Conservation (phyloP, 2,329 filamentous ascomycete genomes). For the Ophiocordyceps australis region DNA sequence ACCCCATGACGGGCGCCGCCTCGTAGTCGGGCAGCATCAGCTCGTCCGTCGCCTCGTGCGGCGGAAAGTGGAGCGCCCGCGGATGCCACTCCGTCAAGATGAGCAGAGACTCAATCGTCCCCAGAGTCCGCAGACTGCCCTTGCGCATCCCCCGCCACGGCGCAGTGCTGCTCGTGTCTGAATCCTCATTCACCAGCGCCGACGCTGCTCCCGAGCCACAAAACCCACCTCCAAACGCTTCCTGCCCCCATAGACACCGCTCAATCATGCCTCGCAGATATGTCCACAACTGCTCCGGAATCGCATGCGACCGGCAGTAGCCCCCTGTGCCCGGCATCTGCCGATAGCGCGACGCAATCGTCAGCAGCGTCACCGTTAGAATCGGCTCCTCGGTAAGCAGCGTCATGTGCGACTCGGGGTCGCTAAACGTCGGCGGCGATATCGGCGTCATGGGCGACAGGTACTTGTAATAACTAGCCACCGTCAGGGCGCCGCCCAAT, state of each 20-base stretch:
- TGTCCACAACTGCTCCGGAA: constrained; percentile 90
- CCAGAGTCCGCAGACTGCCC: constrained; percentile 71
- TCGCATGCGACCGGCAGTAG: constrained; percentile 69
- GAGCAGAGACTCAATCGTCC: constrained; percentile 86
- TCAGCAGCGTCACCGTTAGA: constrained; percentile 76
- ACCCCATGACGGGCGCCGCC: constrained; percentile 20
- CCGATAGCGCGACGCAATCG: constrained; percentile 77
- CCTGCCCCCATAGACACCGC: constrained; percentile 85
- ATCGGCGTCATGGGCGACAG: constrained; percentile 87
- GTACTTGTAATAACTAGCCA: constrained; percentile 71
- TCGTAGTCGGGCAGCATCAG: constrained; percentile 45
- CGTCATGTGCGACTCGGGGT: constrained; percentile 60
- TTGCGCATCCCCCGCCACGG: constrained; percentile 53
- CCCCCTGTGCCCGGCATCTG: constrained; percentile 64
- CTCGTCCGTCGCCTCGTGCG: constrained; percentile 56
- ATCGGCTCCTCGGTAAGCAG: constrained; percentile 85
- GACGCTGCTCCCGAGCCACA: constrained; percentile 46
- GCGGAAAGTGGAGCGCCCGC: constrained; percentile 81
- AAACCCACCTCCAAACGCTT: constrained; percentile 82
- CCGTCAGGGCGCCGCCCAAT: no score
- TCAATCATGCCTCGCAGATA: constrained; percentile 93
- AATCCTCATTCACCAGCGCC: constrained; percentile 25
- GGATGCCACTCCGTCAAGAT: constrained; percentile 96
- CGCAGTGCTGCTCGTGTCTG: constrained; percentile 48
- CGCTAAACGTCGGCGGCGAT: constrained; percentile 75